Percentiles rank a stretch among this genome's conserved stretches.
Evolutionary conservation across 116 monocot species (phyloP).

Genomic region (Iris pallida): DNA sequence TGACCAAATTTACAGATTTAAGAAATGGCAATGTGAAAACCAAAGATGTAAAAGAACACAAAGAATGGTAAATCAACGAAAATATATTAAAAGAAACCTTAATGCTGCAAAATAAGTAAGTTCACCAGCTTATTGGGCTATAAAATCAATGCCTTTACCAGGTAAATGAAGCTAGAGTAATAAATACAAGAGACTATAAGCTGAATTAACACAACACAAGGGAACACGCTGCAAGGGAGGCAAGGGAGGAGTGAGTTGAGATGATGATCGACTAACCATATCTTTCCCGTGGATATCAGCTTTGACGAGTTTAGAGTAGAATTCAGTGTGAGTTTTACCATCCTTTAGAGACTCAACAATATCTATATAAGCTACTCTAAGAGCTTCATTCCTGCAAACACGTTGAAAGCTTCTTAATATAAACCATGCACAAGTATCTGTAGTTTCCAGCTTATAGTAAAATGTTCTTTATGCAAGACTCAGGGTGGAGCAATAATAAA

Average conservation of each 20-base stretch:
- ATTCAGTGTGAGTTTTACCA: conserved; percentile 58
- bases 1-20: too few relatives aligned
- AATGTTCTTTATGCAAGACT: background rate
- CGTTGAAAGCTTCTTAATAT: background rate
- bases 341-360: conserved; percentile 55
- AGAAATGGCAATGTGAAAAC: too few relatives aligned
- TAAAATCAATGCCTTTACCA: too few relatives aligned
- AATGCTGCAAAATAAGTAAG: too few relatives aligned
- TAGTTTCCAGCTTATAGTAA: background rate
- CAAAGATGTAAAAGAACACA: too few relatives aligned
- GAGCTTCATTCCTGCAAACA: conserved; percentile 71
- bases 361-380: conserved; percentile 88
- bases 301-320: conserved; percentile 89
- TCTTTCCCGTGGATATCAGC: conserved; percentile 90
- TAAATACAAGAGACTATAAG: too few relatives aligned
- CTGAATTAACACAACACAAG: too few relatives aligned
- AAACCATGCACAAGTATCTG: background rate
- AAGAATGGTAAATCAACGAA: too few relatives aligned
- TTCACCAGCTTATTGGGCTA: too few relatives aligned
- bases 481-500: background rate
- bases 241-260: background rate
- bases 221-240: too few relatives aligned
- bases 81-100: too few relatives aligned
- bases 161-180: too few relatives aligned
- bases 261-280: conserved; percentile 36